These are phyloP conservation scores for Hyaloscypha hepaticicola DNA, from an alignment of 495 filamentous ascomycete genomes.

Conservation along the genomic window DNA sequence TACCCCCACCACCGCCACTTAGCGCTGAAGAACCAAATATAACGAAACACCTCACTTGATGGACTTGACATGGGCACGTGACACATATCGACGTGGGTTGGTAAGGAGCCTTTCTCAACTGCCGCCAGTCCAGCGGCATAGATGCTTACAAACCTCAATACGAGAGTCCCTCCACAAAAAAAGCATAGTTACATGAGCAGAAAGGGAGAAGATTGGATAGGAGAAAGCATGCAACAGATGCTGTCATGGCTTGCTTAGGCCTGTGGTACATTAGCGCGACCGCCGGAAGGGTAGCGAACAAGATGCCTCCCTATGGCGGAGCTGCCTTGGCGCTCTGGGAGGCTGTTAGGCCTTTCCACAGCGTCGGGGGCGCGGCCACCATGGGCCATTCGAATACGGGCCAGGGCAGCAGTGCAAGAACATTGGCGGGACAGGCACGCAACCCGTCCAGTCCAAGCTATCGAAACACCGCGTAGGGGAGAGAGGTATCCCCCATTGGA, in stretches of 20 bases:
- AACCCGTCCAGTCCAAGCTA: background rate
- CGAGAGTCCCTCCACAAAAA: background rate
- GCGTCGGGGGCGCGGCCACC: too few species aligned
- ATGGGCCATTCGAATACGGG: background rate
- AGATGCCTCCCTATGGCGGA: background rate
- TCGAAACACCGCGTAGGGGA: background rate
- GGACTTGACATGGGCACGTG: background rate
- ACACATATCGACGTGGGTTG: background rate
- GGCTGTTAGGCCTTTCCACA: background rate
- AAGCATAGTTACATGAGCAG: background rate
- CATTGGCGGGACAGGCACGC: background rate
- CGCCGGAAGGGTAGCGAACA: background rate
- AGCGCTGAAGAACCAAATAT: background rate
- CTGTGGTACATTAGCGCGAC: background rate
- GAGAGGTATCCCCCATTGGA: background rate
- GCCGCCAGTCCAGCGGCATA: background rate
- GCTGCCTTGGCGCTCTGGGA: conserved; percentile 4
- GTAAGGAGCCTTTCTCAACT: background rate
- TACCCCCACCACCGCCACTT: background rate
- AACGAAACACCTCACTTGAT: background rate
- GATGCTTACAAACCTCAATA: background rate
- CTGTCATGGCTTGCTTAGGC: background rate
- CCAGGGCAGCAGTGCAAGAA: background rate
- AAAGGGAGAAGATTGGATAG: background rate
- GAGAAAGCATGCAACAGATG: background rate